These are phyloP conservation scores for Coniella lustricola DNA, from an alignment of 2,329 filamentous ascomycete genomes.

Conservation along the genomic window DNA sequence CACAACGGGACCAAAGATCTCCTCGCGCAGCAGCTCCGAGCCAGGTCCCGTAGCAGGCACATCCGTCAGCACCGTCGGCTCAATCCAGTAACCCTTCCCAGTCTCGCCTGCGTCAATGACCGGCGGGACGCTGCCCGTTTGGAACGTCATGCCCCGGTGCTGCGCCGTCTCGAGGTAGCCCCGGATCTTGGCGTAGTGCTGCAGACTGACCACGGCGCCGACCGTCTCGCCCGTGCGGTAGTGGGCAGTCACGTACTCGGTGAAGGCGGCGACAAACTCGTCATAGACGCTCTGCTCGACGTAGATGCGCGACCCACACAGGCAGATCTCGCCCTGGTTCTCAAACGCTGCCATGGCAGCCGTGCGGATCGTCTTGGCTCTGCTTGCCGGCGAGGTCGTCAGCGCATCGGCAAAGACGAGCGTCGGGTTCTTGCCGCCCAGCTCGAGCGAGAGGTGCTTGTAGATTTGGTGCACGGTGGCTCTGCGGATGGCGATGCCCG, in stretches of 20 bases:
- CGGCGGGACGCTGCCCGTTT: conserved; percentile 18
- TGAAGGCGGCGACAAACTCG: conserved; percentile 23
- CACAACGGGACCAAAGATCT: conserved; percentile 37
- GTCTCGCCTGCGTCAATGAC: conserved; percentile 9
- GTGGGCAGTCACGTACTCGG: conserved; percentile 18
- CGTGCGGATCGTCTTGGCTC: conserved; percentile 47
- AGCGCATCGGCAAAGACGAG: conserved; percentile 42
- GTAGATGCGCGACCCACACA: conserved; percentile 39
- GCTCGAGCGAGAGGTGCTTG: conserved; percentile 26
- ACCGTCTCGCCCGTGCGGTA: conserved; percentile 21
- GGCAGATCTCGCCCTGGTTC: conserved; percentile 29
- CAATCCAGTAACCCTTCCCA: conserved; percentile 23
- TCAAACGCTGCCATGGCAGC: conserved; percentile 25
- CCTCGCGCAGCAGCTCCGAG: conserved; percentile 29
- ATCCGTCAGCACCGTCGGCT: conserved; percentile 22
- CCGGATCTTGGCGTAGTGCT: conserved; percentile 24
- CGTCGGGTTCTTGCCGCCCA: conserved; percentile 45
- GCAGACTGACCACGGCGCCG: conserved; percentile 24
- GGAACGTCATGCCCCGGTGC: conserved; percentile 21
- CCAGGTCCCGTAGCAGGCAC: conserved; percentile 18
- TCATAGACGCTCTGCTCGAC: conserved; percentile 43
- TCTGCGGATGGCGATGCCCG: conserved; percentile 26
- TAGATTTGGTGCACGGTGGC: conserved; percentile 25
- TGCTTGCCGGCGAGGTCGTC: conserved; percentile 26
- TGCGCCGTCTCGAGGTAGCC: conserved; percentile 21